Evolutionary conservation across 306 rosid genomes (phyloP).

Genomic region (Cicer bijugum): DNA sequence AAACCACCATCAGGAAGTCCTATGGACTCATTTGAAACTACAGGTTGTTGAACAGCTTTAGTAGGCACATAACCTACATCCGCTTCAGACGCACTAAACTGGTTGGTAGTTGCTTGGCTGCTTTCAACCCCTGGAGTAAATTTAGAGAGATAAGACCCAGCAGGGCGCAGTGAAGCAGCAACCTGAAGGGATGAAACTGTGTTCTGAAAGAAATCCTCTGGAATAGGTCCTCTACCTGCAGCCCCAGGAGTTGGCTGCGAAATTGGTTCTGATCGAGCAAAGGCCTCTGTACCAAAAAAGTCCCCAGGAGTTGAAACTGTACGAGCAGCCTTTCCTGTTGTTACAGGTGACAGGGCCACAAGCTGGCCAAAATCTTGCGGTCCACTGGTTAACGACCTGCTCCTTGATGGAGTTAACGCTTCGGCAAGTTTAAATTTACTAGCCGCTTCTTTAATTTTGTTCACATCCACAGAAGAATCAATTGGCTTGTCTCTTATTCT

Average conservation of each 20-base stretch:
- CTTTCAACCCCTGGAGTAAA: constrained; percentile 59
- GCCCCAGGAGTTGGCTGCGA: constrained; percentile 60
- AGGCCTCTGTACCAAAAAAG: constrained; percentile 67
- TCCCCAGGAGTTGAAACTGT: constrained; percentile 66
- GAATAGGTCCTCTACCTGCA: constrained; percentile 73
- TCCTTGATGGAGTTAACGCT: constrained; percentile 75
- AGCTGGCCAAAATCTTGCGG: constrained; percentile 78
- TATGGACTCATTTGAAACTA: constrained; percentile 51
- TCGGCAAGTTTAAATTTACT: constrained; percentile 81
- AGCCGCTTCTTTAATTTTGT: constrained; percentile 93
- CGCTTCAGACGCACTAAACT: constrained; percentile 55
- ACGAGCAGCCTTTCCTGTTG: constrained; percentile 54
- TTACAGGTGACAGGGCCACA: constrained; percentile 59
- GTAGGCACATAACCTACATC: constrained; percentile 71
- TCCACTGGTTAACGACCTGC: constrained; percentile 69
- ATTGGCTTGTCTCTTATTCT: constrained; percentile 89
- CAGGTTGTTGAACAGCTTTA: constrained; percentile 65
- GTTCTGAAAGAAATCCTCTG: constrained; percentile 97
- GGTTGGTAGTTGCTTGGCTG: constrained; percentile 53
- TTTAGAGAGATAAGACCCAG: constrained; percentile 87
- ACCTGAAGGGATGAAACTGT: constrained; percentile 89
- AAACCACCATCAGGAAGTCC: constrained; percentile 94
- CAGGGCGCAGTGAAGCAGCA: constrained; percentile 83
- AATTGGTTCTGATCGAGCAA: constrained; percentile 55
- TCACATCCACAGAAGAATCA: constrained; percentile 80